phyloP scores from a whole-genome alignment of 2,329 filamentous ascomycete genomes.

The Trichoderma citrinoviride region DNA sequence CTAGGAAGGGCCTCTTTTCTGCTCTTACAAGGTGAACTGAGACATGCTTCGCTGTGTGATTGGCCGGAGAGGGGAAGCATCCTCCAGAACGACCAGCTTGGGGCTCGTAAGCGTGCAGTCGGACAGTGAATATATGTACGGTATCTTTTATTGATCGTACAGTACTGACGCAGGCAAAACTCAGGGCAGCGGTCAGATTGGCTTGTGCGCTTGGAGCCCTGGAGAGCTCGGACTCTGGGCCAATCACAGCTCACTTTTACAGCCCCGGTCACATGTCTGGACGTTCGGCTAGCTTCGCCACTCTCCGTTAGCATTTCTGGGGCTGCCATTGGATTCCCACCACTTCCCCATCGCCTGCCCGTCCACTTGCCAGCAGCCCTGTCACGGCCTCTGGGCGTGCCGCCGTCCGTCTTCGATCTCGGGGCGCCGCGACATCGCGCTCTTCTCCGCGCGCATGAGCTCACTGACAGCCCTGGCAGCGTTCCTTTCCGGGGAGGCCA shows the following conservation, averaged over 20 bases:
- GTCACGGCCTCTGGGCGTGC: neutral
- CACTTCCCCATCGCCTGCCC: neutral
- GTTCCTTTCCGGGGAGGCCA: neutral
- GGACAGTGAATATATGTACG: too few relatives aligned
- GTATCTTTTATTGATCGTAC: neutral
- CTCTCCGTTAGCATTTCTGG: neutral
- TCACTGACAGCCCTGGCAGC: neutral
- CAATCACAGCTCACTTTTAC: neutral
- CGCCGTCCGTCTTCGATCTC: neutral
- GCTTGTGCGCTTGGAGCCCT: neutral
- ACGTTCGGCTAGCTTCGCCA: slow-evolving; percentile 20
- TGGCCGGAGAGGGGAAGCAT: neutral
- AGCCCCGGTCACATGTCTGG: slow-evolving; percentile 17
- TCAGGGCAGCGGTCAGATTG: slow-evolving; percentile 7
- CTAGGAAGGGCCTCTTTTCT: neutral
- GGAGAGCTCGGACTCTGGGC: neutral
- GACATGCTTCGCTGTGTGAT: slow-evolving; percentile 1
- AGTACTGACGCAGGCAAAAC: neutral
- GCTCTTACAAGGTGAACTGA: neutral
- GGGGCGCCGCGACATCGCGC: neutral
- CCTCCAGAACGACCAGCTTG: neutral
- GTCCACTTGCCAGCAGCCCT: neutral
- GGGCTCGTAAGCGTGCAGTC: neutral
- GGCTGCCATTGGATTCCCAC: neutral
- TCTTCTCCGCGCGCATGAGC: slow-evolving; percentile 9